Base-by-base conservation (phyloP, 192 early-diverging fungal genomes). In the Funneliformis mosseae region DNA sequence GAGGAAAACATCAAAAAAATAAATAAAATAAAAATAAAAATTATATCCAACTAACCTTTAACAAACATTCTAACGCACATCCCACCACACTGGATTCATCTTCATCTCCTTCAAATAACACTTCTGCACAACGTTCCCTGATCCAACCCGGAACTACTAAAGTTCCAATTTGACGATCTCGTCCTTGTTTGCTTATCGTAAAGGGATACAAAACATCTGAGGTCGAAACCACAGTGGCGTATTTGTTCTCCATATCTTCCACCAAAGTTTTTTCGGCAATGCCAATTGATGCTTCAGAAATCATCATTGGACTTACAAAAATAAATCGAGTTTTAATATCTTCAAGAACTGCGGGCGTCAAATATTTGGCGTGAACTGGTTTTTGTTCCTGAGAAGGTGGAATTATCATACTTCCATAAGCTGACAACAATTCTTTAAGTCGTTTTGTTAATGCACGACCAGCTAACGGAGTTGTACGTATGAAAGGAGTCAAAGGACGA, bases 141-240 rank as follows among this genome's bases (percentile, higher is more conserved):
- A 98, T 87, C 96, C 96, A 98, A 0, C 93, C 91, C 23, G 96
- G 96, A 6, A 98, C 82, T 3, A 87, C 78, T 76, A 89, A 18
- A 33, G 86, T 88, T 0, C 87, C 88, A 72, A 76, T 74, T 77
- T 87, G 75, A 81, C 77, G 23, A 80, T 85, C 48, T 85, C 84
- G 59, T 45, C 83, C 76, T 73, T 74, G 83, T 72, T 83, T 69
- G 41, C 80, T 68, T 74, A 87, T 33, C 77, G 83, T 48, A 42
- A 85, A 81, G 14, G 85, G 85, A 77, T 86, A 85, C 43, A 85
- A 85, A 1, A 91, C 55, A 59, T 91, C 88, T 0, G 89, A 86
- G 4, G 89, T 85, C 11, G 79, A 81, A 12, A 84, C 88, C 9
- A 86, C 82, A 25, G 81, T 73, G 43, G 82, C 50, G 71, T 87